Conservation (phyloP, 805 yeast genomes). For the Saccharomycopsis babjevae region DNA sequence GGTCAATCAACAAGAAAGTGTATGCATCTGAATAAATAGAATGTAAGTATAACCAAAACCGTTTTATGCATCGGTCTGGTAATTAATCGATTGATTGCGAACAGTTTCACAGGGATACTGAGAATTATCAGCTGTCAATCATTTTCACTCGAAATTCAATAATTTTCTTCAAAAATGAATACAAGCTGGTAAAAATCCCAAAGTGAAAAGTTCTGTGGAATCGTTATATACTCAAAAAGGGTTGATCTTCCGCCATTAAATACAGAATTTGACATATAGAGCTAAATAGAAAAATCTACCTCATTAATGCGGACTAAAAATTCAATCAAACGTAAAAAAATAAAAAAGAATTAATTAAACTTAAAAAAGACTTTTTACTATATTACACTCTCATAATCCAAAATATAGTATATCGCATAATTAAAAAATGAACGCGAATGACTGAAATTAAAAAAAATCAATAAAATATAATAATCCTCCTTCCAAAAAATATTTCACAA, state of each 20-base stretch:
- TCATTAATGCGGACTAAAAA: background rate
- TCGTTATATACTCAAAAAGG: background rate
- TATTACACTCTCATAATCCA: background rate
- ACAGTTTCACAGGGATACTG: too few species aligned
- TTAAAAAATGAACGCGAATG: too few species aligned
- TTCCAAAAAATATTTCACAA: background rate
- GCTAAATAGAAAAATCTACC: slow-evolving; percentile 1
- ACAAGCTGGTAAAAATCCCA: too few species aligned
- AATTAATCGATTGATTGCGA: background rate
- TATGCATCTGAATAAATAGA: slow-evolving; percentile 2
- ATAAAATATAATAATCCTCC: background rate
- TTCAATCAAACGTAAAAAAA: background rate
- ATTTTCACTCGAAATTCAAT: too few species aligned
- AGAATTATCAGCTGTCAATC: too few species aligned
- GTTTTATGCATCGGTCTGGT: background rate
- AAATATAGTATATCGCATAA: background rate
- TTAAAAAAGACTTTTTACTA: background rate
- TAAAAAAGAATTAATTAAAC: background rate
- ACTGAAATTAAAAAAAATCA: too few species aligned
- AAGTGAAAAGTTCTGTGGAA: too few species aligned
- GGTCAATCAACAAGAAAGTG: slow-evolving; percentile 4
- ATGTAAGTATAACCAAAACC: background rate
- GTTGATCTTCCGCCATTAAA: background rate
- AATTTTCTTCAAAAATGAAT: too few species aligned
- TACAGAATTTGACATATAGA: background rate